Percentiles rank a stretch among this genome's conserved stretches.
Evolutionary conservation across 768 basidiomycete genomes (phyloP).

Genomic region (Strobilomyces echinocephalus): DNA sequence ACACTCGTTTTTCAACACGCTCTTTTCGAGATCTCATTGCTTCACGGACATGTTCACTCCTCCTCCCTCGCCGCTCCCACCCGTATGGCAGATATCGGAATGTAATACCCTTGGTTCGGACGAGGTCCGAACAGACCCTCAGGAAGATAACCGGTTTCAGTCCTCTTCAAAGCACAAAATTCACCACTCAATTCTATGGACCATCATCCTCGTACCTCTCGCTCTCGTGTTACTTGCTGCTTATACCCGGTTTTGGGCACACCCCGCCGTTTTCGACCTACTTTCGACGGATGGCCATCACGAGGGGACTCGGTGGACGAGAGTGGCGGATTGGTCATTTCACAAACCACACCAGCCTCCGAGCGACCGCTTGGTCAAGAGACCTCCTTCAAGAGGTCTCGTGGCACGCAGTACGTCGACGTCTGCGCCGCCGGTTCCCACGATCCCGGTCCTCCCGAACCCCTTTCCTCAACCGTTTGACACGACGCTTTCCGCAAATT

Average conservation of each 20-base stretch:
- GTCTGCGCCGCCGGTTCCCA: slow-evolving; percentile 24
- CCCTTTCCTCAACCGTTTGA: slow-evolving; percentile 81
- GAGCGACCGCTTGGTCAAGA: slow-evolving; percentile 7
- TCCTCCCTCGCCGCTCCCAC: slow-evolving; percentile 38
- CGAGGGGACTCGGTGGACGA: slow-evolving; percentile 31
- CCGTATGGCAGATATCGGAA: slow-evolving; percentile 7
- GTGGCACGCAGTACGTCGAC: slow-evolving; percentile 10
- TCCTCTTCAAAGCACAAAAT: slow-evolving; percentile 34
- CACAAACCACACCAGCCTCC: slow-evolving; percentile 39
- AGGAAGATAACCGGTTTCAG: not conserved
- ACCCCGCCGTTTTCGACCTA: slow-evolving; percentile 43
- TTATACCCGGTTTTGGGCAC: slow-evolving; percentile 48
- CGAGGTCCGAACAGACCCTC: slow-evolving; percentile 2
- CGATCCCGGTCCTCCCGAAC: slow-evolving; percentile 51
- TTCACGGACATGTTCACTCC: slow-evolving; percentile 37
- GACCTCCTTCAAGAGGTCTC: slow-evolving; percentile 1
- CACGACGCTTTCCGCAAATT: slow-evolving; percentile 56
- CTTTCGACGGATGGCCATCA: slow-evolving; percentile 26
- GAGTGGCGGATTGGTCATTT: slow-evolving; percentile 34
- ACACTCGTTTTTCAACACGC: slow-evolving; percentile 29
- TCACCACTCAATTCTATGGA: slow-evolving; percentile 38
- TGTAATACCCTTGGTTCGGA: not conserved
- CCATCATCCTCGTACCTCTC: slow-evolving; percentile 53
- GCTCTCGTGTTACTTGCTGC: slow-evolving; percentile 50
- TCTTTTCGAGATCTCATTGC: slow-evolving; percentile 18